Conservation (phyloP, 2,329 filamentous ascomycete species). For the Sarocladiaceae sp. region DNA sequence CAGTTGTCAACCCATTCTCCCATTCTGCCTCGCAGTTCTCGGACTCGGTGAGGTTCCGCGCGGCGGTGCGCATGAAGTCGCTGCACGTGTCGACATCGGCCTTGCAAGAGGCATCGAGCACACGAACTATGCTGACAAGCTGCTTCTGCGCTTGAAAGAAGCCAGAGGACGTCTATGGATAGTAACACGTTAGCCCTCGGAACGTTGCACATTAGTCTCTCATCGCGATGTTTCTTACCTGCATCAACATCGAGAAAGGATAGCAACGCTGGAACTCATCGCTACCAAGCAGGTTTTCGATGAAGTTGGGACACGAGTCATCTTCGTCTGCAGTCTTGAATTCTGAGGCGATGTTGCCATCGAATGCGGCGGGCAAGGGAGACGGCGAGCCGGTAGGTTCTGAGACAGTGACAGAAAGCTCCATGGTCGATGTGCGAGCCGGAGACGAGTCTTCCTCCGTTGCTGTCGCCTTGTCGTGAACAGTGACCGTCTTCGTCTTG, state of each 20-base stretch:
- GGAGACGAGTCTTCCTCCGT: constrained; percentile 10
- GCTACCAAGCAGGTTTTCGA: constrained; percentile 62
- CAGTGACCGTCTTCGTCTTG: constrained; percentile 8
- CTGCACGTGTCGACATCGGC: constrained; percentile 64
- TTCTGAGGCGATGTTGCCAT: constrained; percentile 58
- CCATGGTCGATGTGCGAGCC: constrained; percentile 11
- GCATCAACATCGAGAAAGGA: constrained; percentile 78
- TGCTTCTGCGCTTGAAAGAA: constrained; percentile 80
- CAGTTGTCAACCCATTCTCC: constrained; percentile 59
- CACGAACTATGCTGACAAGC: constrained; percentile 66
- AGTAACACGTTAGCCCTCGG: neutral
- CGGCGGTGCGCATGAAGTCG: constrained; percentile 59
- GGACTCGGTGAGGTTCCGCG: constrained; percentile 56
- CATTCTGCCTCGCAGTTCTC: constrained; percentile 71
- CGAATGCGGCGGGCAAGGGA: constrained; percentile 62
- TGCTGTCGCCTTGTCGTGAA: neutral
- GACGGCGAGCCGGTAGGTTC: constrained; percentile 17
- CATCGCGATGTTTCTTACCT: constrained; percentile 46
- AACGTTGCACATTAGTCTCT: constrained; percentile 15
- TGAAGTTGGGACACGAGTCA: constrained; percentile 60
- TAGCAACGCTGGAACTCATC: constrained; percentile 69
- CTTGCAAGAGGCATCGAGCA: constrained; percentile 74
- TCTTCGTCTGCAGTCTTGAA: constrained; percentile 49
- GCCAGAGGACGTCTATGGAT: constrained; percentile 72
- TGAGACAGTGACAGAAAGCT: constrained; percentile 17